These are phyloP conservation scores for Massarina eburnea DNA, from an alignment of 2,329 filamentous ascomycete species.

Conservation along the genomic window DNA sequence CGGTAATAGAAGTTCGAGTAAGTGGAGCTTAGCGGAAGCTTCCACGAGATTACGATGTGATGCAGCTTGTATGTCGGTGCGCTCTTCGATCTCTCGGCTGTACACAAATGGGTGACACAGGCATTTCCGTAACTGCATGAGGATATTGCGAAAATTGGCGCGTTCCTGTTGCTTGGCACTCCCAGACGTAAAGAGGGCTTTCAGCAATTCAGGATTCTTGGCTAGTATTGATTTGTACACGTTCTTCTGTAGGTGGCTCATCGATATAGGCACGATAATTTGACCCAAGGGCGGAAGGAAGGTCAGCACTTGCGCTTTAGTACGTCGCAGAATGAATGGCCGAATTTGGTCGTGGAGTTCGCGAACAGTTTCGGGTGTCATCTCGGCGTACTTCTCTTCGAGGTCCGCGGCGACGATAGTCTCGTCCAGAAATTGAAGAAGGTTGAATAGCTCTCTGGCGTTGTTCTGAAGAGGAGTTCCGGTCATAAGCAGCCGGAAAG, in stretches of 20 bases:
- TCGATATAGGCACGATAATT: constrained; percentile 93
- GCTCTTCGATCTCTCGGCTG: constrained; percentile 86
- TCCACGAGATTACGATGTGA: constrained; percentile 83
- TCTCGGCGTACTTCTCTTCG: constrained; percentile 73
- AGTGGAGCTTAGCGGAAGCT: constrained; percentile 83
- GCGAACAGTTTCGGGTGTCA: constrained; percentile 79
- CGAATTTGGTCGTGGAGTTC: constrained; percentile 82
- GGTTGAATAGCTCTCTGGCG: constrained; percentile 88
- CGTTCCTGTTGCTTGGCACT: constrained; percentile 68
- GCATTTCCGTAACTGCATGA: constrained; percentile 93
- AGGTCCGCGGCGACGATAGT: constrained; percentile 68
- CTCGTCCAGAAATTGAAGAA: constrained; percentile 90
- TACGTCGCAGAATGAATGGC: constrained; percentile 71
- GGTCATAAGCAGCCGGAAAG: constrained; percentile 83
- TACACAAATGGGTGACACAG: constrained; percentile 97
- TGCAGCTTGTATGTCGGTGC: constrained; percentile 60
- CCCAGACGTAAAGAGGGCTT: constrained; percentile 74
- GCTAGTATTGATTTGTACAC: constrained; percentile 91
- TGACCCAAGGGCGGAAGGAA: constrained; percentile 93
- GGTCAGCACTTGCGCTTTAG: constrained; percentile 86
- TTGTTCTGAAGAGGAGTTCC: constrained; percentile 94
- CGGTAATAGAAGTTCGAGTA: constrained; percentile 83
- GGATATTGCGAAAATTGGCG: constrained; percentile 85
- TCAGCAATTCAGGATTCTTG: constrained; percentile 86
- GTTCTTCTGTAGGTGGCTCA: constrained; percentile 91